Percentiles rank a stretch among this genome's conserved stretches.
phyloP scores from a whole-genome alignment of 805 yeast genomes.

The Isabelozyma pseudorhagii region DNA sequence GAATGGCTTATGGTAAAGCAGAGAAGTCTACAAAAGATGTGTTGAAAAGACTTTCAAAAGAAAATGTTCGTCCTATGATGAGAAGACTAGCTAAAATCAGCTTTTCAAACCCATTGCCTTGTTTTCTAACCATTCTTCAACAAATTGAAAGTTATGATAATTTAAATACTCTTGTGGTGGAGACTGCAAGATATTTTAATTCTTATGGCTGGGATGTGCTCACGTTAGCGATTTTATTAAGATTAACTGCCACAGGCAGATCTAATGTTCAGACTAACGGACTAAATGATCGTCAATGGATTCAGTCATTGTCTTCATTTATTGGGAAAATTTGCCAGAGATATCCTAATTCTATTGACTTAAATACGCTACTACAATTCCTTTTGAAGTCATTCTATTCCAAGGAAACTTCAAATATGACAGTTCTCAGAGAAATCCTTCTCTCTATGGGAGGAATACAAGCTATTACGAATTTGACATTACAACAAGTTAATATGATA shows the following conservation, averaged over 20 bases:
- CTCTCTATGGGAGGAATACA: slow-evolving; percentile 78
- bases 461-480: slow-evolving; percentile 62
- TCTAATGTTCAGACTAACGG: slow-evolving; percentile 73
- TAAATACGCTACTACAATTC: slow-evolving; percentile 58
- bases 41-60: slow-evolving; percentile 77
- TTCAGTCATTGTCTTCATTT: slow-evolving; percentile 76
- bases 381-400: slow-evolving; percentile 60
- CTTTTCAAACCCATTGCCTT: slow-evolving; percentile 74
- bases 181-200: slow-evolving; percentile 72
- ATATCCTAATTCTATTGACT: slow-evolving; percentile 51
- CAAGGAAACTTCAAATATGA: slow-evolving; percentile 56
- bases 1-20: slow-evolving; percentile 59
- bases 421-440: slow-evolving; percentile 65
- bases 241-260: slow-evolving; percentile 66
- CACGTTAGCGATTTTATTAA: slow-evolving; percentile 66
- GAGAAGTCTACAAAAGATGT: slow-evolving; percentile 77
- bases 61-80: slow-evolving; percentile 71
- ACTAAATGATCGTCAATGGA: slow-evolving; percentile 77
- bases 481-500: slow-evolving; percentile 60
- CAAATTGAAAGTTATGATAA: slow-evolving; percentile 93
- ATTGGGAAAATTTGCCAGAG: slow-evolving; percentile 67
- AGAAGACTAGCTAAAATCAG: slow-evolving; percentile 69
- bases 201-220: slow-evolving; percentile 82
- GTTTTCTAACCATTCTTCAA: slow-evolving; percentile 64
- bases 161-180: slow-evolving; percentile 71